Conservation (phyloP, 345 rosid species). For the Odontarrhena argentea region DNA sequence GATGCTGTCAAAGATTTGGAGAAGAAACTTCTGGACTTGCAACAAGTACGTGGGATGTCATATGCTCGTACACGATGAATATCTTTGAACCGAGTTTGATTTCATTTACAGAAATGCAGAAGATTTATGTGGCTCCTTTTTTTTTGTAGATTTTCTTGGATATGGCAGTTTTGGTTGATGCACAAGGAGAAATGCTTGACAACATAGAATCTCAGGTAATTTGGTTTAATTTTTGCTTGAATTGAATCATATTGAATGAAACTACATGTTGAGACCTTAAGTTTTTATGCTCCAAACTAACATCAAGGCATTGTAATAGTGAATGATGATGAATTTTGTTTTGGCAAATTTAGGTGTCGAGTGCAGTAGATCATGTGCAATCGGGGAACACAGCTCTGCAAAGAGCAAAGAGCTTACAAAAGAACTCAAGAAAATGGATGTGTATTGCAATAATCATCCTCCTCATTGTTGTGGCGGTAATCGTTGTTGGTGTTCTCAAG, state of each 20-base stretch:
- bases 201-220: conserved; percentile 89
- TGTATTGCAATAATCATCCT: conserved; percentile 86
- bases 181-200: conserved; percentile 94
- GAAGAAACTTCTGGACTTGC: conserved; percentile 87
- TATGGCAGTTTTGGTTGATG: conserved; percentile 95
- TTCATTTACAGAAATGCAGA: background rate
- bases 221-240: background rate
- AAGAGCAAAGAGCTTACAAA: conserved; percentile 79
- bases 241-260: background rate
- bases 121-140: conserved; percentile 8
- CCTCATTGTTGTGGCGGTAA: conserved; percentile 69
- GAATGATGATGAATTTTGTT: background rate
- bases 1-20: conserved; percentile 87
- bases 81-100: conserved; percentile 17
- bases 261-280: background rate
- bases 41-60: conserved; percentile 59
- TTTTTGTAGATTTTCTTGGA: conserved; percentile 72
- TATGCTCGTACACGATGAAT: conserved; percentile 8
- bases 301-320: background rate
- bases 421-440: conserved; percentile 90
- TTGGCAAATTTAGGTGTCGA: conserved; percentile 60
- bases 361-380: conserved; percentile 89
- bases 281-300: background rate
- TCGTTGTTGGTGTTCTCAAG: conserved; percentile 70
- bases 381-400: conserved; percentile 83